Base-by-base conservation (phyloP, 2,329 filamentous ascomycete genomes). In the Sarocladium brachiariae region DNA sequence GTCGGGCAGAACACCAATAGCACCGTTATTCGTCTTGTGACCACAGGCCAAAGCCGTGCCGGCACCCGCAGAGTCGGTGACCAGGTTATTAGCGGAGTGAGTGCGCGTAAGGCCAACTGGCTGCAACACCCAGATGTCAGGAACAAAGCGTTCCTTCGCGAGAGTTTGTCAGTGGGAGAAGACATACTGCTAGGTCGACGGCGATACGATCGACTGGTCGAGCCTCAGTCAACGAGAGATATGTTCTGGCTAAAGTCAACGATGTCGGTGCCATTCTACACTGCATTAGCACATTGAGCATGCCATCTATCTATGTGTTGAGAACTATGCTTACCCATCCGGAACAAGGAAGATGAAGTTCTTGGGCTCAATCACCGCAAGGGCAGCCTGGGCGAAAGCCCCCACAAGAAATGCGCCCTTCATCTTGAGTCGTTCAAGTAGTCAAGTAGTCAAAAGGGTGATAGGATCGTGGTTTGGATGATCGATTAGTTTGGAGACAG, bases 21-120 rank as follows among this genome's bases (percentile, higher is more conserved):
- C 62, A 24, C 64, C 59, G 39, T 69, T 69, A 50, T 63, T 61
- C 10, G 65, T 64, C 53, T 69, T 69, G 53, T 63, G 56, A 10
- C 67, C 67, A n/a, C 62, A 62, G 5, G 62, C 65, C 50, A 68
- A 64, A 4, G 67, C 65, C 19, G 67, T 69, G 4, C 64, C 66
- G 38, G 63, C 61, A 19, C 65, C 65, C 9, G 64, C 64, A 18
- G 66, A 69, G 50, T 69, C 67, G 8, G 67, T 68, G 31, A 70
- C 62, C 2, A 69, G 55, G 18, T 64, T 66, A 55, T 68, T 59
- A 51, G 49, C 57, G 3, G 60, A 56, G 37, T 56, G 56, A 16
- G 60, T 61, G 23, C 56, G 54, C 21, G 45, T 49, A 39, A 50
- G 52, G 14, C 55, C 55, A n/a, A 54, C 37, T 16, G 51, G 33